Percentiles rank a stretch among this genome's conserved stretches.
Conservation (phyloP, 345 rosid species). For the Hypericum androsaemum region DNA sequence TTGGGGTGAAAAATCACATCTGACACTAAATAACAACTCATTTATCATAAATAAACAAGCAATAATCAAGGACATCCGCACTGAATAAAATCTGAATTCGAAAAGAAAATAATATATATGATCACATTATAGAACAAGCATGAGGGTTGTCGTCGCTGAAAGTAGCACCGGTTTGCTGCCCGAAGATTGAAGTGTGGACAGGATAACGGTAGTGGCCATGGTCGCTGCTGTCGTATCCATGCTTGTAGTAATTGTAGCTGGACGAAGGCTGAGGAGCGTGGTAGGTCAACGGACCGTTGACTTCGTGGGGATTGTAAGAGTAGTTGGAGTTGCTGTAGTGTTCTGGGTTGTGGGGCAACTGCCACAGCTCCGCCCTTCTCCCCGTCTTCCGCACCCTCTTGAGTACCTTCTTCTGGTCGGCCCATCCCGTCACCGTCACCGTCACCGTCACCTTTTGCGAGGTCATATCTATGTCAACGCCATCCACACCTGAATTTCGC, state of each 20-base stretch:
- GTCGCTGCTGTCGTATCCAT: conserved; percentile 54
- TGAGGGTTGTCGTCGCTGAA: conserved; percentile 89
- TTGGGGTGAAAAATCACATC: too few species aligned
- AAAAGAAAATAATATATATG: too few species aligned
- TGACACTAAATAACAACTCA: too few species aligned
- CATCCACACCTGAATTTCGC: conserved; percentile 52
- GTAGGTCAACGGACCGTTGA: conserved; percentile 46
- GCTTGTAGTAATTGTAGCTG: conserved; percentile 78
- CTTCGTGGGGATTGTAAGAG: conserved; percentile 41
- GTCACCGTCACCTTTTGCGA: conserved; percentile 73
- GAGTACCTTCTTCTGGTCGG: conserved; percentile 70
- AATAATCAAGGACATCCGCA: too few species aligned
- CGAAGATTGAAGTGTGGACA: conserved; percentile 37
- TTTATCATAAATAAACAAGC: too few species aligned
- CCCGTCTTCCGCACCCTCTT: conserved; percentile 66
- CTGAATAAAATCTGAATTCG: too few species aligned
- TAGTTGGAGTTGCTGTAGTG: conserved; percentile 19
- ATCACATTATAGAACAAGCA: conserved; percentile 67
- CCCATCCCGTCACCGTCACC: conserved; percentile 71
- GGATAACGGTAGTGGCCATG: conserved; percentile 36
- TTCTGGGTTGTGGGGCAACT: conserved; percentile 55
- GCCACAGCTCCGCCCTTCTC: conserved; percentile 83
- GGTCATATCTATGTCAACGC: conserved; percentile 56
- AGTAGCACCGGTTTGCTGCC: conserved; percentile 45
- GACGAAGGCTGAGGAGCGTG: conserved; percentile 51